Evolutionary conservation across 768 basidiomycete genomes (phyloP), one percentile per base, ranked within the genome.

Genomic region (Stropharia rugosoannulata): DNA sequence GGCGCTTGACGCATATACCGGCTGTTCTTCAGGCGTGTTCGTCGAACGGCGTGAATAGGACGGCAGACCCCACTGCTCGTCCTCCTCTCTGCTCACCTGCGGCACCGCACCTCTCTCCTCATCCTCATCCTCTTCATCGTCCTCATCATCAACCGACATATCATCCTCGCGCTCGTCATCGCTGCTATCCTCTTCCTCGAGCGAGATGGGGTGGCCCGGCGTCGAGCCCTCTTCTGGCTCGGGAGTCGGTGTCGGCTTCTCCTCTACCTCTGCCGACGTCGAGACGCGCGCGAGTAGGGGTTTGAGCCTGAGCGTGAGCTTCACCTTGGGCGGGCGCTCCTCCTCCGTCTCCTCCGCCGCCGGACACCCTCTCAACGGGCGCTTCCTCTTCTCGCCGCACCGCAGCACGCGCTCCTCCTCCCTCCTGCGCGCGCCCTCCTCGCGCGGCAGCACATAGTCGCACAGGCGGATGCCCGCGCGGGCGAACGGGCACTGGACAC

Each of bases 401-500:
- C 18, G 64, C 66, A 48, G 72, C 66, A 37, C 64, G 57, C 40
- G 63, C 47, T 18, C 58, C 54, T 38, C 57, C 64, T n/a, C 55
- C 54, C 59, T 70, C 60, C 38, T 61, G 59, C 62, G 68, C 64
- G 7, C 42, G 12, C 25, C 12, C 5, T 55, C 19, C n/a, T 64
- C 63, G 15, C 49, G n/a, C 10, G 51, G 29, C 3, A 32, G 42
- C 29, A 73, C 75, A 66, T 88, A 89, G 43, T 90, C 83, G 66
- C 81, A 86, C 3, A 89, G 78, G 37, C 83, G 77, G 48, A 92
- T 86, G n/a, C 88, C 87, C 1, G 81, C 85, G 55, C 83, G 77
- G 5, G 85, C 73, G 66, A 92, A 92, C 4, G 89, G 89, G 69
- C 89, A 91, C 0, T 85, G 83, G 5, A 84, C 80, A 48, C 90